phyloP scores from a whole-genome alignment of 169 alveolate species.

The Eimeria falciformis region DNA sequence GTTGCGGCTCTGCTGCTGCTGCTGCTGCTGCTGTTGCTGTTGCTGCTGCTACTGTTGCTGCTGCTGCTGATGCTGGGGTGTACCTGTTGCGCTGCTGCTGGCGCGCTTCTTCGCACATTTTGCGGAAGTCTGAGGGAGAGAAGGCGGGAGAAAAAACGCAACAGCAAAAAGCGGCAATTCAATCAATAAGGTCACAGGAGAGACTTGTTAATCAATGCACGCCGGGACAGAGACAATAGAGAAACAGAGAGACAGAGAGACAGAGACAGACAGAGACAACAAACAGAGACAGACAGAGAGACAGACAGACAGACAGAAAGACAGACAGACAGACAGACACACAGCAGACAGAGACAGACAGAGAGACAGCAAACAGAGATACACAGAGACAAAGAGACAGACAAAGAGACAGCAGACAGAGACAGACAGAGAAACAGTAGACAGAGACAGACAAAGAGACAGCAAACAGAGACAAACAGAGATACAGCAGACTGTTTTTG shows the following conservation, averaged over 20 bases:
- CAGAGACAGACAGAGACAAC: not conserved
- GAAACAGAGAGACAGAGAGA: not conserved
- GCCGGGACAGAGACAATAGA: not conserved
- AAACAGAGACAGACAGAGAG: not conserved
- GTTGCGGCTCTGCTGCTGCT: not conserved
- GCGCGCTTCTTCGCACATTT: constrained; percentile 27
- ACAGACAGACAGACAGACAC: not conserved
- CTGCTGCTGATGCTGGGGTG: not conserved
- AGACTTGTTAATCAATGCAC: not conserved
- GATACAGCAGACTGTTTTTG: not conserved
- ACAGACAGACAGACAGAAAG: not conserved
- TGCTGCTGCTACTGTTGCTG: not conserved
- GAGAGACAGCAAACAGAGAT: not conserved
- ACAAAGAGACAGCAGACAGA: not conserved
- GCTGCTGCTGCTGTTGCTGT: not conserved
- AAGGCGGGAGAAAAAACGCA: not conserved
- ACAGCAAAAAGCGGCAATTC: not conserved
- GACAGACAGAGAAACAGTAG: not conserved
- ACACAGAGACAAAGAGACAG: not conserved
- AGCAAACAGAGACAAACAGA: not conserved
- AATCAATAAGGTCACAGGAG: not conserved
- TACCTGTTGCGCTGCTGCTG: not conserved
- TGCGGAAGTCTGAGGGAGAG: not conserved
- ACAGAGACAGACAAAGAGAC: not conserved
- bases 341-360: not conserved